Evolutionary conservation across 441 rosid species (phyloP), one percentile per base, ranked within the genome.

Genomic region (Omphalea diandra): DNA sequence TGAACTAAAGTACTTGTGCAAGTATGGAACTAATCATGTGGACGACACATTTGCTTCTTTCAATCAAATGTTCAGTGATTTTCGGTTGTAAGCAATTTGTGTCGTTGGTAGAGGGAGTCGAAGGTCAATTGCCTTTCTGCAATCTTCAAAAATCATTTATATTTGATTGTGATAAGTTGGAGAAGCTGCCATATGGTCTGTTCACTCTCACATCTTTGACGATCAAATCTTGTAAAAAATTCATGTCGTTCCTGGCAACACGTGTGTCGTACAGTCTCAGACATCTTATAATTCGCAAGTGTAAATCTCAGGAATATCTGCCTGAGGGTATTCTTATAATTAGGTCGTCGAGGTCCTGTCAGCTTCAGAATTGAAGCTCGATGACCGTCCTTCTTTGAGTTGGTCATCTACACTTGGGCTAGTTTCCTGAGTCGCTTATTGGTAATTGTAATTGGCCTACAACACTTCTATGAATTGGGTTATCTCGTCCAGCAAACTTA

Each of bases 401-500:
- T n/a, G 5, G 35, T 44, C 12, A 20, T 24, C 3, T 44, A 32
- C 66, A 63, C 3, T 0, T 7, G 47, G 47, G 32, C 3, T 20
- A 46, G 38, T 64, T 64, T 18, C 29, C 55, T 59, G 32, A 1
- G 3, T 57, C 75, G 15, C 72, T 75, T 41, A 65, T 70, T 29
- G 20, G 18, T 10, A 24, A 52, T 33, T 65, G 78, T 14, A 70
- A 52, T 52, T 53, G 57, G 57, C 32, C 56, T 24, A 65, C 20
- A 17, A n/a, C 36, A 15, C 7, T n/a, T 63, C 14, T 70, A 3
- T 55, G 15, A 17, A 9, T 36, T 41, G 63, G 35, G 31, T 74
- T 76, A 20, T 26, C 54, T 22, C 65, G 35, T 43, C 78, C 73
- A 15, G 9, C 52, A n/a, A 3, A 69, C 29, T 27, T 77, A 33